These are phyloP conservation scores for Phialocephala sp. DNA, from an alignment of 2,329 filamentous ascomycete species.

Conservation along the genomic window DNA sequence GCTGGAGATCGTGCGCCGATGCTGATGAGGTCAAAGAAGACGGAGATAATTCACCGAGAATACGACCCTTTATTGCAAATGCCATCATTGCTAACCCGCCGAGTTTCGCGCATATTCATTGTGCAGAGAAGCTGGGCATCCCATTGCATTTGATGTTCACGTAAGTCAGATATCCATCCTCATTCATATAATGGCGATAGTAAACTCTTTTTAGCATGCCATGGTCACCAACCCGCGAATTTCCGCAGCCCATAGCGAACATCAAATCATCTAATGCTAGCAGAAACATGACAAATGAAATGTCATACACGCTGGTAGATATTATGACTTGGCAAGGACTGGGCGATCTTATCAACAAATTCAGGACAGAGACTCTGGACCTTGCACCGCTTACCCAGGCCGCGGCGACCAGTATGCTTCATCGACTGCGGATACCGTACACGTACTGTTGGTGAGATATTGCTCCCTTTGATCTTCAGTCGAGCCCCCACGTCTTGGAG, in stretches of 20 bases:
- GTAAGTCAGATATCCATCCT: not conserved
- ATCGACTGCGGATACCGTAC: slow-evolving; percentile 6
- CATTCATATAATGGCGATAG: not conserved
- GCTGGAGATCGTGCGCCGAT: slow-evolving; percentile 84
- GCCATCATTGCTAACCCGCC: slow-evolving; percentile 15
- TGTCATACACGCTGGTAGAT: slow-evolving; percentile 4
- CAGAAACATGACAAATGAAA: not conserved
- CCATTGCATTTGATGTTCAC: slow-evolving; percentile 20
- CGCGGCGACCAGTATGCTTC: not conserved
- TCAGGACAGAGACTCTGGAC: slow-evolving; percentile 1
- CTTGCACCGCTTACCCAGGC: not conserved
- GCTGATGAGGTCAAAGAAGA: slow-evolving; percentile 58
- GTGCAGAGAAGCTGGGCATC: slow-evolving; percentile 9
- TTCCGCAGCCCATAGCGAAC: slow-evolving; percentile 70
- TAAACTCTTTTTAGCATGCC: slow-evolving; percentile 56
- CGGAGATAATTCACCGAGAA: not conserved
- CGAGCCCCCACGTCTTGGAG: too few species aligned
- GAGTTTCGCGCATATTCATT: slow-evolving; percentile 17
- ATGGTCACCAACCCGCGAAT: slow-evolving; percentile 69
- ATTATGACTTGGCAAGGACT: slow-evolving; percentile 14
- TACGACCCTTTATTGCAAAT: slow-evolving; percentile 10
- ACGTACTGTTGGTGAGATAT: slow-evolving; percentile 13
- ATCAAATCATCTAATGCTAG: slow-evolving; percentile 57
- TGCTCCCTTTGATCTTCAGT: not conserved
- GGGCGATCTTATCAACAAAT: slow-evolving; percentile 14